These are phyloP conservation scores for Ambrosiella xylebori DNA, from an alignment of 2,329 filamentous ascomycete species.

Conservation along the genomic window DNA sequence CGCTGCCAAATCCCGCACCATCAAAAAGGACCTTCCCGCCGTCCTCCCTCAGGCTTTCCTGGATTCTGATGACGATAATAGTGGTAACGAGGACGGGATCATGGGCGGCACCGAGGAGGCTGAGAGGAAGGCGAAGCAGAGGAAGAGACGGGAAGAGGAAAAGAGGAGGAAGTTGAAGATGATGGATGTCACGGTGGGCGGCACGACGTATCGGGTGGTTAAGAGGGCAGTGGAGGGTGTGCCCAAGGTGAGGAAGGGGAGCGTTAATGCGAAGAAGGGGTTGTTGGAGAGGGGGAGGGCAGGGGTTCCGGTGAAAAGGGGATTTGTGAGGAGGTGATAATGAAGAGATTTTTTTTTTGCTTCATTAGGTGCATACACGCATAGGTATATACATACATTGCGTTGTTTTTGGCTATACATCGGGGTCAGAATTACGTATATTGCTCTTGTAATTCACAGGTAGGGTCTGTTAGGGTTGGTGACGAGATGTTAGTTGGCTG, in stretches of 20 bases:
- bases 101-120: constrained; percentile 14
- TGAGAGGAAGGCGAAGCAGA: constrained; percentile 16
- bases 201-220: constrained; percentile 35
- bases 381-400: too few species aligned
- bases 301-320: constrained; percentile 24
- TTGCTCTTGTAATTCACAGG: too few species aligned
- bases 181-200: constrained; percentile 32
- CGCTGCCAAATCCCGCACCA: neutral
- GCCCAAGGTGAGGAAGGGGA: constrained; percentile 29
- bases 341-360: neutral
- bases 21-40: constrained; percentile 21
- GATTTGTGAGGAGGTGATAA: constrained; percentile 22
- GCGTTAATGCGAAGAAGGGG: constrained; percentile 25
- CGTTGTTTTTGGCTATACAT: too few species aligned
- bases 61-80: constrained; percentile 29
- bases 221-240: constrained; percentile 29
- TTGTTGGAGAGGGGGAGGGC: constrained; percentile 29
- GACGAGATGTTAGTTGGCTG: too few species aligned
- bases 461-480: too few species aligned
- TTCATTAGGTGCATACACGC: too few species aligned
- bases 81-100: constrained; percentile 15
- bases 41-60: constrained; percentile 37
- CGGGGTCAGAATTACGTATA: too few species aligned
- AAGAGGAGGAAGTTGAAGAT: constrained; percentile 20
- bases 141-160: constrained; percentile 12